Evolutionary conservation across 2,329 filamentous ascomycete species (phyloP).

Genomic region (Mollisiaceae sp.): DNA sequence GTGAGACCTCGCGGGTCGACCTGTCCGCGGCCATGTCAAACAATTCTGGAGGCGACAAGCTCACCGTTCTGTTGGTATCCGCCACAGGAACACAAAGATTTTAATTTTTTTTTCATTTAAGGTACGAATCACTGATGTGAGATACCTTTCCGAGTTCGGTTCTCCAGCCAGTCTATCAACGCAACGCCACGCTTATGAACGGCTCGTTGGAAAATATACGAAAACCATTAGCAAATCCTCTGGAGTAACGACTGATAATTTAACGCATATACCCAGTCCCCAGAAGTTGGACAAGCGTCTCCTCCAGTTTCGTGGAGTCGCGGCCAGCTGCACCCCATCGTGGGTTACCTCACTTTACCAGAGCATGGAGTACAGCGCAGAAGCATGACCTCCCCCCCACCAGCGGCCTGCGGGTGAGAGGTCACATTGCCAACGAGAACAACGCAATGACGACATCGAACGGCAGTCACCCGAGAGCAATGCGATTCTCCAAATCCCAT

Average conservation of each 20-base stretch:
- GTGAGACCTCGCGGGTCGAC: background rate
- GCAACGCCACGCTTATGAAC: background rate
- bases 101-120: background rate
- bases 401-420: no score
- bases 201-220: background rate
- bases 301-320: conserved; percentile 7
- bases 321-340: conserved; percentile 4
- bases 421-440: background rate
- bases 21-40: background rate
- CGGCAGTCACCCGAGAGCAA: background rate
- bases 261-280: background rate
- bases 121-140: background rate
- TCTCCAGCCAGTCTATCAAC: background rate
- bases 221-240: background rate
- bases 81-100: background rate
- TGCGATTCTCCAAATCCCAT: conserved; percentile 12
- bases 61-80: conserved; percentile 4
- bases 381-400: background rate
- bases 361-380: background rate
- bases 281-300: background rate
- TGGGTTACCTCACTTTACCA: background rate
- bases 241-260: background rate
- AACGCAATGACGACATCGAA: conserved; percentile 4
- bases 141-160: background rate
- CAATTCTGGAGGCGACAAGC: background rate